Conservation (phyloP, 306 rosid genomes). For the Potentilla sterilis region DNA sequence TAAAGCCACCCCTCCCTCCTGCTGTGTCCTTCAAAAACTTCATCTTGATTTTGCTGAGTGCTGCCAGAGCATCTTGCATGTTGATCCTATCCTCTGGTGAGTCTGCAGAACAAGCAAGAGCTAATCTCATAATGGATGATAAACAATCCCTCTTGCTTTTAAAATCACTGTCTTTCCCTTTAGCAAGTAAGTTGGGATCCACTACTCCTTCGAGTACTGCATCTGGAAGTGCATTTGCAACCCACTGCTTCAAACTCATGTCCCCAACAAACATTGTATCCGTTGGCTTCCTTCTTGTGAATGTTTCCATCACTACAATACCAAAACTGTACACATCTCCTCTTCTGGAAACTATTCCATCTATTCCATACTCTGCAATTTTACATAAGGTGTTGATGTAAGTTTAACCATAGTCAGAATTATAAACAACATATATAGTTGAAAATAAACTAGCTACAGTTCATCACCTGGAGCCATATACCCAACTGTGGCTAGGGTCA, state of each 20-base stretch:
- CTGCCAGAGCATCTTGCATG: not conserved
- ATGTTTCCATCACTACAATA: too few relatives aligned
- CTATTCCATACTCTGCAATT: too few relatives aligned
- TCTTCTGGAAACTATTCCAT: too few relatives aligned
- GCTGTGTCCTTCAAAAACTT: not conserved
- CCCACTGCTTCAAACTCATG: constrained; percentile 20
- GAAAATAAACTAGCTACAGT: too few relatives aligned
- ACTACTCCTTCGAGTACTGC: not conserved
- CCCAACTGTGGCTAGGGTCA: too few relatives aligned
- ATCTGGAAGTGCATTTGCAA: not conserved
- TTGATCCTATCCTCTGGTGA: constrained; percentile 4
- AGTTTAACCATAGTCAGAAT: too few relatives aligned
- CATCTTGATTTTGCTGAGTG: constrained; percentile 9
- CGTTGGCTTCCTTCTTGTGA: too few relatives aligned
- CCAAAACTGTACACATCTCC: too few relatives aligned
- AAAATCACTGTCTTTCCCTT: not conserved
- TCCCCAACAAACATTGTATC: constrained; percentile 17
- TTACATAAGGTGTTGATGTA: too few relatives aligned
- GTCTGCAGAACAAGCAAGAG: constrained; percentile 12
- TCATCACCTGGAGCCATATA: too few relatives aligned
- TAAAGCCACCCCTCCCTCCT: not conserved
- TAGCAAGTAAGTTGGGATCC: constrained; percentile 12
- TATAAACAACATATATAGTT: too few relatives aligned
- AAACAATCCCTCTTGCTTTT: not conserved
- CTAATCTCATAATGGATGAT: constrained; percentile 15